Evolutionary conservation across 768 basidiomycete genomes (phyloP).

Genomic region (Cystofilobasidium bisporidii): DNA sequence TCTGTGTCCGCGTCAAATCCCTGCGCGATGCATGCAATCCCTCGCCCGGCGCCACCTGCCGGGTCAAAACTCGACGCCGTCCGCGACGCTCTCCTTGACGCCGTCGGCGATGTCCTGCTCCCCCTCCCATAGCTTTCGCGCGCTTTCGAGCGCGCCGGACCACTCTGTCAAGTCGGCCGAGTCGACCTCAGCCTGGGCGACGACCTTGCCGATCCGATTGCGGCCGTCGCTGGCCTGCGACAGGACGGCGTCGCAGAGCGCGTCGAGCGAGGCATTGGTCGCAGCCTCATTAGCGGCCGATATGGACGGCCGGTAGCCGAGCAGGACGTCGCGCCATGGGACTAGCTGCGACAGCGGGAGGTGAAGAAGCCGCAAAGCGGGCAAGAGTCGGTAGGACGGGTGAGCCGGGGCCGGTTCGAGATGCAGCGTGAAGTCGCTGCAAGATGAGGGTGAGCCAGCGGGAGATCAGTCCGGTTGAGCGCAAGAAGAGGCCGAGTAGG

Average conservation of each 20-base stretch:
- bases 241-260: constrained; percentile 14
- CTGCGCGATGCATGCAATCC: too few relatives aligned
- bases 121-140: constrained; percentile 16
- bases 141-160: constrained; percentile 2
- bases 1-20: too few relatives aligned
- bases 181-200: neutral
- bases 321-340: constrained; percentile 16
- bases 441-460: constrained; percentile 11
- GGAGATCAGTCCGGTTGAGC: too few relatives aligned
- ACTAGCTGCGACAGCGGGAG: constrained; percentile 18
- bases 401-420: constrained; percentile 52
- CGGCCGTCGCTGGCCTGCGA: neutral
- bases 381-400: constrained; percentile 59
- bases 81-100: constrained; percentile 12
- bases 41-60: too few relatives aligned
- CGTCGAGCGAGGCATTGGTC: constrained; percentile 8
- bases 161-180: neutral
- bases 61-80: constrained; percentile 14
- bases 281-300: constrained; percentile 10
- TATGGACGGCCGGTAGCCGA: constrained; percentile 6
- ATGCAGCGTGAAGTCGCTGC: constrained; percentile 73
- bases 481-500: neutral
- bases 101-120: constrained; percentile 6
- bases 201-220: neutral
- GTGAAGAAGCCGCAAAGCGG: constrained; percentile 34